Evolutionary conservation across 2,329 filamentous ascomycete genomes (phyloP), one percentile per base, ranked within the genome.

Genomic region (Raffaelea deltoideospora): DNA sequence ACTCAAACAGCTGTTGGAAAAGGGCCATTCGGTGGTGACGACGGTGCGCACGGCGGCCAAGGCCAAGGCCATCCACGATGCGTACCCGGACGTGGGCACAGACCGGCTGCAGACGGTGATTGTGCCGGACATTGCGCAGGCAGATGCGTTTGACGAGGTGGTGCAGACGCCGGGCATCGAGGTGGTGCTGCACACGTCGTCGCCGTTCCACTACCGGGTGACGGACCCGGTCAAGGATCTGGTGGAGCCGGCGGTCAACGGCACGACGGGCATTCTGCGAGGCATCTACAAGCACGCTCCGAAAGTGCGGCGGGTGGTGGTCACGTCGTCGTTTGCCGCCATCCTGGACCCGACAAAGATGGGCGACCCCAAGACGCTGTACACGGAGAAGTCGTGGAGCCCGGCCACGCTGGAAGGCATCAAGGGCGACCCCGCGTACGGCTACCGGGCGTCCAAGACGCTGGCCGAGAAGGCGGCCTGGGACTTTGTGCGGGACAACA

Each of bases 101-200:
- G 58, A 61, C 13, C 57, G 59, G 23, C 64, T 76, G 15, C 48
- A 56, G 23, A 58, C 68, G 11, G 59, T 53, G 38, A 75, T 90
- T 46, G 83, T 92, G 19, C 72, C 78, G 15, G 84, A 93, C 51
- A 81, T 93, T 46, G 80, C 82, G 4, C 56, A 75, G 49, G 67
- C 74, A 31, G 67, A 68, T 38, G 84, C 85, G 39, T 93, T 93
- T 52, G 75, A 83, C 48, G 64, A 75, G 47, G 72, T 69, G 1
- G 61, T 67, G 42, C 54, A 60, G 52, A 59, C 51, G 4, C 61
- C 65, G 1, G 63, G 60, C 20, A 53, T 75, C 36, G 63, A 70
- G 39, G 65, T 65, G 34, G 69, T 76, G 28, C 56, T 76, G 37
- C 72, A 77, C 56, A 73, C 71, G 2, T 72, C 72, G 0, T 72